These are phyloP conservation scores for Dioscorea zingiberensis DNA, from an alignment of 106 monocot species.

Conservation along the genomic window DNA sequence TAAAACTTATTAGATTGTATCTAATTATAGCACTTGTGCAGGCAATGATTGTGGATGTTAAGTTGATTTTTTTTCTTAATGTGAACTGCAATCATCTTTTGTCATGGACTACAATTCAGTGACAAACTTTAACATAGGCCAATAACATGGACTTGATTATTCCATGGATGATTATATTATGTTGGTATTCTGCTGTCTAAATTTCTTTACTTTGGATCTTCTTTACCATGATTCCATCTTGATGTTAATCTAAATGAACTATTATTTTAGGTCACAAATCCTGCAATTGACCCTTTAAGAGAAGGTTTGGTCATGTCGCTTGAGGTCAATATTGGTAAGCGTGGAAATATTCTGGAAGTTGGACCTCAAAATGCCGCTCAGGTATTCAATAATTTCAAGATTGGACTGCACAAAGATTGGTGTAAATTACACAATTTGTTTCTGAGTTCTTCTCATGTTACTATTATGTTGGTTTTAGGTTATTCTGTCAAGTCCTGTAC, in stretches of 20 bases:
- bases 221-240: too few species aligned
- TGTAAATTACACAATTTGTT: background rate
- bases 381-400: slow-evolving; percentile 31
- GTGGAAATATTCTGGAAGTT: slow-evolving; percentile 83
- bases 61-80: too few species aligned
- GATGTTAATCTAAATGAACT: background rate
- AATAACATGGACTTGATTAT: too few species aligned
- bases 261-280: slow-evolving; percentile 80
- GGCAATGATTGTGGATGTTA: too few species aligned
- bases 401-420: background rate
- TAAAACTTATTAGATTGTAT: too few species aligned
- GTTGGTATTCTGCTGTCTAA: too few species aligned
- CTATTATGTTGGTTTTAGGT: slow-evolving; percentile 37
- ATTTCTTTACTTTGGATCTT: too few species aligned
- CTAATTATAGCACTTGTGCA: too few species aligned
- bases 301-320: slow-evolving; percentile 99
- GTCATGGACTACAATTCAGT: too few species aligned
- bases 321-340: slow-evolving; percentile 92
- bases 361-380: slow-evolving; percentile 97
- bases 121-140: too few species aligned
- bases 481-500: slow-evolving; percentile 69
- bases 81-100: too few species aligned
- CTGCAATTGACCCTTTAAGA: slow-evolving; percentile 97
- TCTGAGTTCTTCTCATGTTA: background rate
- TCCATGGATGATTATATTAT: too few species aligned